Conservation (phyloP, 257 asterid species). For the Eucommia ulmoides region DNA sequence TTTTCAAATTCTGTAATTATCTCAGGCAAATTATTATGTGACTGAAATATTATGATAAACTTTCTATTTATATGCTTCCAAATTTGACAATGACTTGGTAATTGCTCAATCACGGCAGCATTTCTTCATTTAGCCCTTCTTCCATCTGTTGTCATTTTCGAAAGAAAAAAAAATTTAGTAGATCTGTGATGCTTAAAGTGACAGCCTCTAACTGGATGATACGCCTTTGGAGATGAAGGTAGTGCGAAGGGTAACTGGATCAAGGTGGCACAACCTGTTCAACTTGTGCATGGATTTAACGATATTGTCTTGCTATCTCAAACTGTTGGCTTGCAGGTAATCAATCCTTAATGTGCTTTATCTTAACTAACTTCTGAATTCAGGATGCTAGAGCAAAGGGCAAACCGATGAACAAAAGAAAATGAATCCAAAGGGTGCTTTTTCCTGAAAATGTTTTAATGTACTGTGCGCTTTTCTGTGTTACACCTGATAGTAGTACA, state of each 20-base stretch:
- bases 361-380: too few relatives aligned
- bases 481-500: not conserved
- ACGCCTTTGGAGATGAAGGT: slow-evolving; percentile 31
- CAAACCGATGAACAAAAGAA: not conserved
- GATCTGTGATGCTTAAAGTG: too few relatives aligned
- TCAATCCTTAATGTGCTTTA: too few relatives aligned
- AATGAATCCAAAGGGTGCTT: not conserved
- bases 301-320: slow-evolving; percentile 60
- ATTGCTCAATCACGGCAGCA: slow-evolving; percentile 7
- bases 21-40: not conserved
- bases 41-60: not conserved
- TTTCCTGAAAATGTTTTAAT: not conserved
- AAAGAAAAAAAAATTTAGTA: too few relatives aligned
- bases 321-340: slow-evolving; percentile 92
- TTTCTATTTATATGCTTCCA: not conserved
- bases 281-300: slow-evolving; percentile 60
- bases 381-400: too few relatives aligned
- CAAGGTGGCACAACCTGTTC: slow-evolving; percentile 59
- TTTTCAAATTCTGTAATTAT: too few relatives aligned
- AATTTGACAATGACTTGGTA: slow-evolving; percentile 5
- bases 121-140: too few relatives aligned
- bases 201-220: too few relatives aligned
- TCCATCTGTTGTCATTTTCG: too few relatives aligned
- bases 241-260: slow-evolving; percentile 74
- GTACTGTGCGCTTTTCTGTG: not conserved